phyloP scores from a whole-genome alignment of 2,329 filamentous ascomycete species.

The Colletotrichum chrysophilum region DNA sequence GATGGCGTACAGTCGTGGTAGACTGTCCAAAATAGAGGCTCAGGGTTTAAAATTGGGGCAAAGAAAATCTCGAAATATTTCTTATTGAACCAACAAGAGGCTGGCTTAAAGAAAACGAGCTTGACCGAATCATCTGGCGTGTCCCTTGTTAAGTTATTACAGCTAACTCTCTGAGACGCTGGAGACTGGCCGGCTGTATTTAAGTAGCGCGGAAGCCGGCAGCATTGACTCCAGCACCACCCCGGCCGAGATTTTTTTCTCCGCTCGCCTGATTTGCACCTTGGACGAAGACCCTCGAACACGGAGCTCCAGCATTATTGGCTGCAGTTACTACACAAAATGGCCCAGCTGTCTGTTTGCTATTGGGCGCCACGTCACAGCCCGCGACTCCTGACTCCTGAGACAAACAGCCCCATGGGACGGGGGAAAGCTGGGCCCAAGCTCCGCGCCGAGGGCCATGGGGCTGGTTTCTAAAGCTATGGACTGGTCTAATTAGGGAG shows the following conservation, averaged over 20 bases:
- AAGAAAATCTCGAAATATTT: background rate
- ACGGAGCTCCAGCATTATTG: background rate
- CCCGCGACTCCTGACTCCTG: background rate
- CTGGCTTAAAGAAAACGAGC: background rate
- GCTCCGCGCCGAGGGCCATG: background rate
- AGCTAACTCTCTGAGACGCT: background rate
- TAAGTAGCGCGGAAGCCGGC: background rate
- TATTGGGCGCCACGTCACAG: background rate
- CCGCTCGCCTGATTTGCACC: background rate
- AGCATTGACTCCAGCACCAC: background rate
- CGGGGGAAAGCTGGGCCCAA: background rate
- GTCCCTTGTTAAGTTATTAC: background rate
- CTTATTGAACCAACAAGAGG: background rate
- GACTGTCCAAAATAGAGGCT: background rate
- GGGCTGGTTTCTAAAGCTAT: background rate
- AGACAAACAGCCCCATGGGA: background rate
- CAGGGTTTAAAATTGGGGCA: background rate
- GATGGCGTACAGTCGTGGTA: slow-evolving; percentile 36
- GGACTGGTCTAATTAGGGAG: background rate
- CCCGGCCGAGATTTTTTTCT: background rate
- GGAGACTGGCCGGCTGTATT: background rate
- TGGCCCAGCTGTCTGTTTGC: background rate
- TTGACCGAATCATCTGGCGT: background rate
- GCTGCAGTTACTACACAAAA: background rate
- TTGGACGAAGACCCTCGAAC: background rate